Base-by-base conservation (phyloP, 768 basidiomycete genomes). In the Russula ochroleuca region DNA sequence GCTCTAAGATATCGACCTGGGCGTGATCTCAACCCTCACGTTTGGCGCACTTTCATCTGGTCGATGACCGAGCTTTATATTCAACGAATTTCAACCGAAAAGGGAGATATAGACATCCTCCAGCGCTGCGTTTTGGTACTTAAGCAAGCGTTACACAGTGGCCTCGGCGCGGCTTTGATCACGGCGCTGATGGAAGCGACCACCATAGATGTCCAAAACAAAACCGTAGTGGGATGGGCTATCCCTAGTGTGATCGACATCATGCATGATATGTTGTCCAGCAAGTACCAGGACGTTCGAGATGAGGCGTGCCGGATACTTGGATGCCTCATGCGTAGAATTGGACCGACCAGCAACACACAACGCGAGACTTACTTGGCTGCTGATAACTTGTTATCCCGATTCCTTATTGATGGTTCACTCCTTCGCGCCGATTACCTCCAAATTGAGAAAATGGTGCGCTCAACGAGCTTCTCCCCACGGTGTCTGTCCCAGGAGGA, bases 1-100 rank as follows among this genome's bases (percentile, higher is more conserved):
- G 52, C 54, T 50, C 28, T 50, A 25, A 57, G 41, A 56, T 41
- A 57, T 51, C 64, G 15, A 35, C 49, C 59, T n/a, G 64, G 64
- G 17, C 64, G 59, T 56, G 64, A 43, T 37, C 49, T 65, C 40
- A 50, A 65, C 64, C 59, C 64, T 21, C 64, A 61, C 15, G 48
- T 65, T 43, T 65, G 64, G 64, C 59, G 59, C 23, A 65, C 64
- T 10, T 65, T 65, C 28, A 65, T 65, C 19, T 65, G 64, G 64
- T 65, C 64, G 25, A 65, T 65, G 64, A 50, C 17, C n/a, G 59
- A 65, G n/a, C 64, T 65, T 31, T 47, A 23, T 61, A 23, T 17
- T 33, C 64, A 57, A 45, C 64, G 41, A 43, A 43, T 23, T 8
- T 53, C 41, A n/a, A 45, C 35, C 31, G 14, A 54, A 10, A 25